Percentiles rank a stretch among this genome's conserved stretches.
phyloP scores from a whole-genome alignment of 1,139 yeast species.

The Saccharomyces hybrid region DNA sequence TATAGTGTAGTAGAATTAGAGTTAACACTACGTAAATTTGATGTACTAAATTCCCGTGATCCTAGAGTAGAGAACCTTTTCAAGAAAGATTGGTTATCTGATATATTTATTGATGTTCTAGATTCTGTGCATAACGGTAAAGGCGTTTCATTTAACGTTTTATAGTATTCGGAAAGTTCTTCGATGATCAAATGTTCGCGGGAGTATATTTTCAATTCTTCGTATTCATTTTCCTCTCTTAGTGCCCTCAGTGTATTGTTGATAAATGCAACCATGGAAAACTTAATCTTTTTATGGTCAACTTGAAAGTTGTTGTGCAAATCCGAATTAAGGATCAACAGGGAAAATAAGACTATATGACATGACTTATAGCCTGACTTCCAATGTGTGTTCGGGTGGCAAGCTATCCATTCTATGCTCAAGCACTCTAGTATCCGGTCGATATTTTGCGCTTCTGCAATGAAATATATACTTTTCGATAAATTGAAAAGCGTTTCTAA shows the following conservation, averaged over 20 bases:
- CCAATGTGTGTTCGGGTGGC: conserved; percentile 26
- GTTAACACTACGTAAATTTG: conserved; percentile 3
- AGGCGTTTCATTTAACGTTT: background rate
- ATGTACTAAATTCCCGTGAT: background rate
- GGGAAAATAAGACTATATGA: conserved; percentile 66
- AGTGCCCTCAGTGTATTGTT: conserved; percentile 46
- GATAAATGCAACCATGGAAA: conserved; percentile 35
- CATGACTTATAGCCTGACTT: conserved; percentile 53
- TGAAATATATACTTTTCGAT: conserved; percentile 60
- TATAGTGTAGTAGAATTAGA: conserved; percentile 5
- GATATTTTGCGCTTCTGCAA: conserved; percentile 79
- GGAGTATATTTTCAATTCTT: conserved; percentile 7
- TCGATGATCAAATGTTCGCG: background rate
- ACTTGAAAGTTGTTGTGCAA: conserved; percentile 40
- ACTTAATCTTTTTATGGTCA: conserved; percentile 25
- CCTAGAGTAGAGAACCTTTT: conserved; percentile 1
- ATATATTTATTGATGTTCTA: background rate
- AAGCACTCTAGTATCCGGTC: conserved; percentile 68
- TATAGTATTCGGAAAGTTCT: background rate
- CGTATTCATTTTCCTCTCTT: conserved; percentile 28
- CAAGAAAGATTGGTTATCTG: background rate
- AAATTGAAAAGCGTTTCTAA: conserved; percentile 51
- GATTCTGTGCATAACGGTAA: background rate
- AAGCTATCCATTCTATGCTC: conserved; percentile 51
- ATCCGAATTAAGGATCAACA: conserved; percentile 66